Evolutionary conservation across 345 rosid species (phyloP), one percentile per base, ranked within the genome.

Genomic region (Microcos paniculata): DNA sequence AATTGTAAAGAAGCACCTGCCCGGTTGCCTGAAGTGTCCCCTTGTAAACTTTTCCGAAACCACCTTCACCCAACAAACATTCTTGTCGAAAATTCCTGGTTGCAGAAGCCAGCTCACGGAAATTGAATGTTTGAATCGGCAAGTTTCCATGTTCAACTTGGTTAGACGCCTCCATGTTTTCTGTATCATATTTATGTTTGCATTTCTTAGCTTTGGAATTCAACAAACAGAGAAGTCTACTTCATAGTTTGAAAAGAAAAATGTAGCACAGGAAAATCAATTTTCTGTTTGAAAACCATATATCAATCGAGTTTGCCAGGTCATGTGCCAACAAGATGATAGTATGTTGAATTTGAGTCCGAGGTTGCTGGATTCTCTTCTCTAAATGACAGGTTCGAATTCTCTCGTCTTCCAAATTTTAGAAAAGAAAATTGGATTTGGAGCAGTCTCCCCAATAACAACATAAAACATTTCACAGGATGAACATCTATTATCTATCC

Each of bases 51-150:
- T 89, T 88, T 59, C 98, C 94, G 42, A 82, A 91, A 30, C 94
- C 89, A 57, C 97, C 97, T 84, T 93, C 98, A 33, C 95, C 94
- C 33, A 93, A 24, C 51, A 91, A 84, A 79, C 87, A 85, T 76
- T 89, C 98, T 18, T 87, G 89, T 6, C 89, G 86, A 82, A 93
- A 93, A 76, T 91, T 93, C 78, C 79, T 89, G 10, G 98, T 93
- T 8, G 97, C 97, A 9, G 94, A 30, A 9, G 94, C 94, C 18
- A 93, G 78, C 65, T 93, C 97, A 2, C 92, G 88, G 75, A 93
- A 90, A 28, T 85, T 85, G 56, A 90, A 85, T 35, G 67, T 26
- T 61, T 79, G 79, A 31, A 67, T 84, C 24, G 62, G 23, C 23
- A 80, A 72, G 14, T 83, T 78, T 48, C 52, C 23, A 75, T 10